Base-by-base conservation (phyloP, 495 filamentous ascomycete species). In the Astrothelium macrocarpum region DNA sequence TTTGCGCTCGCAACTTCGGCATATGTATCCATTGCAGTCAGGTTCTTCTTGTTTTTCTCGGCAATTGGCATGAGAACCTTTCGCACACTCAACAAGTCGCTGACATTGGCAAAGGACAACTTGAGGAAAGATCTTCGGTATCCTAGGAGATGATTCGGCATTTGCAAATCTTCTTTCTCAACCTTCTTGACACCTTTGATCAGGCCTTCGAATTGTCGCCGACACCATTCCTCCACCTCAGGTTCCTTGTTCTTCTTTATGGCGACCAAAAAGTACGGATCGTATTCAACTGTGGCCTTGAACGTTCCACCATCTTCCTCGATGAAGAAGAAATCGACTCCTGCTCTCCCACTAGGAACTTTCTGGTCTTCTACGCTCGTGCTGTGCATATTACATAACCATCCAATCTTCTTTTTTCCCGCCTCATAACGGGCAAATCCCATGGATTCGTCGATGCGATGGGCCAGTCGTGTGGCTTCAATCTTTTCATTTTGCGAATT, bases 11-110 rank as follows among this genome's bases (percentile, higher is more conserved):
- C 66, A 1, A 71, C 66, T 80, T 99, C 95, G 62, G 90, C 90
- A 83, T 97, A 99, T 68, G 93, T 90, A 80, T 99, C 94, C 89
- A 97, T 95, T 59, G 91, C 89, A 78, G 87, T 90, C 79, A 95
- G 85, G 66, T 87, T 91, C 72, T 90, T 93, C 79, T 89, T 95
- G 69, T 97, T 99, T 77, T 92, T 95, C 76, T 96, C 92, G 31
- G 92, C 94, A 74, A 99, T 82, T 11, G 94, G 94, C 78, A 91
- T 85, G 43, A 99, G 82, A 20, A 85, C 83, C 65, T 84, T 90
- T 67, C 91, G 82, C 28, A 91, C 93, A 60, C 84, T 84, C 68
- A 99, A 79, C 63, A 99, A 73, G 75, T 97, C 89, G 62, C 77
- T 76, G 29, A 97, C 91, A 71, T 97, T 99, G 62, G 83, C 84